Evolutionary conservation across 768 basidiomycete genomes (phyloP).

Genomic region (Calocybe gangraenosa): DNA sequence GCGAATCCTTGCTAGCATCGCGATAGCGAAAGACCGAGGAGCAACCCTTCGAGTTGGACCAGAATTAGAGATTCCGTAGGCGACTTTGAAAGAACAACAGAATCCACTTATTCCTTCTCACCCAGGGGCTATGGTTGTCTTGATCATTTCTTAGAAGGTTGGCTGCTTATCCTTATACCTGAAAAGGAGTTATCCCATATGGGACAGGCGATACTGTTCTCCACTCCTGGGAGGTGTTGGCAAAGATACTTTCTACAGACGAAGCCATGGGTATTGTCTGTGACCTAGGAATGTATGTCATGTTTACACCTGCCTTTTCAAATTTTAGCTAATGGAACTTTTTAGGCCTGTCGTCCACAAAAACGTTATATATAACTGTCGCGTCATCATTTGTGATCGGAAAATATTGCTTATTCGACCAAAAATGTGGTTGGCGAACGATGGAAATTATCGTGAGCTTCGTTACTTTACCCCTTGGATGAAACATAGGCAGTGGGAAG

Average conservation of each 20-base stretch:
- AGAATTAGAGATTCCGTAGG: constrained; percentile 91
- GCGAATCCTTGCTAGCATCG: constrained; percentile 84
- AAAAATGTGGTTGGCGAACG: constrained; percentile 99
- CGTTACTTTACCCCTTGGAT: constrained; percentile 94
- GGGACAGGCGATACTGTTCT: constrained; percentile 85
- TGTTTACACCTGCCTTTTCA: background rate
- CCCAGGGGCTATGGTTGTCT: constrained; percentile 92
- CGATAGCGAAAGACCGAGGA: constrained; percentile 81
- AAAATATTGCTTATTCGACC: constrained; percentile 93
- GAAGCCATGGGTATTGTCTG: constrained; percentile 85
- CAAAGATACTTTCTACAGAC: constrained; percentile 80
- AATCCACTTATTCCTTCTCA: background rate
- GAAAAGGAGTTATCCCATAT: background rate
- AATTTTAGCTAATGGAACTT: background rate
- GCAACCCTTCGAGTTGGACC: constrained; percentile 93
- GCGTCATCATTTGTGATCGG: constrained; percentile 81
- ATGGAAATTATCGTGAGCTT: constrained; percentile 92
- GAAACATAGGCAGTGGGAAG: constrained; percentile 86
- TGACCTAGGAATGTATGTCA: constrained; percentile 94
- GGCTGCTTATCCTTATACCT: background rate
- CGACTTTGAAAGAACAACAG: constrained; percentile 2
- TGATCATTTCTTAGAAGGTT: constrained; percentile 97
- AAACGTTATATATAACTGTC: constrained; percentile 97
- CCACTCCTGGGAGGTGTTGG: constrained; percentile 97
- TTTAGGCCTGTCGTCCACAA: constrained; percentile 94